Evolutionary conservation across 108 stramenopile genomes (phyloP), one percentile per base, ranked within the genome.

Genomic region (Pseudonitzschia pungens): DNA sequence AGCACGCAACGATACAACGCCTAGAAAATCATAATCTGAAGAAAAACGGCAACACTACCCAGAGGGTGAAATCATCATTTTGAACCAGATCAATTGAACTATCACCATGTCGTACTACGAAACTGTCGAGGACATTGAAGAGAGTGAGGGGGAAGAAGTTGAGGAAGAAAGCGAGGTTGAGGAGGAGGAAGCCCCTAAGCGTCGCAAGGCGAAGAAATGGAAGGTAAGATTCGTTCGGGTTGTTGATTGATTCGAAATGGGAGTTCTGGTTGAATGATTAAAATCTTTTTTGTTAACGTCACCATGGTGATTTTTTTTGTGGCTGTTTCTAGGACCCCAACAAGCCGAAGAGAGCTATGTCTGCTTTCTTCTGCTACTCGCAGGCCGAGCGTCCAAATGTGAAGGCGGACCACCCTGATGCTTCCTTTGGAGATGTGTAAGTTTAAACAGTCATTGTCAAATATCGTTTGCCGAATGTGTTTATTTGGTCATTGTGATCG

Each of bases 381-480:
- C 90, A 94, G 59, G 86, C 84, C 12, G 77, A 89, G 58, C 85
- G 92, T 57, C 73, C 75, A 32, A 75, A 79, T 43, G 82, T 91
- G 36, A 91, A 94, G 86, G 73, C 62, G 31, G 83, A 88, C 32
- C 85, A 91, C 70, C 89, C 90, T 4, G 89, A 85, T 3, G 86
- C 88, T 71, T 75, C 72, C 67, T 94, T 94, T 72, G 92, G 90
- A 40, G 90, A 91, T 62, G 77, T 91, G 93, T 93, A 79, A 91
- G 90, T 91, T 18, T 42, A 60, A 55, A 65, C 29, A 70, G 43
- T 58, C 54, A 52, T 67, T 43, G 56, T 75, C 48, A 24, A 27
- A 28, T 42, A 54, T 36, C 60, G 11, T 67, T 32, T 54, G 45
- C 11, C 42, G 72, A 45, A 45, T 51, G 32, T 71, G 42, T 44